phyloP scores from a whole-genome alignment of 1,139 yeast genomes.

The Saccharomycopsis hybrid region DNA sequence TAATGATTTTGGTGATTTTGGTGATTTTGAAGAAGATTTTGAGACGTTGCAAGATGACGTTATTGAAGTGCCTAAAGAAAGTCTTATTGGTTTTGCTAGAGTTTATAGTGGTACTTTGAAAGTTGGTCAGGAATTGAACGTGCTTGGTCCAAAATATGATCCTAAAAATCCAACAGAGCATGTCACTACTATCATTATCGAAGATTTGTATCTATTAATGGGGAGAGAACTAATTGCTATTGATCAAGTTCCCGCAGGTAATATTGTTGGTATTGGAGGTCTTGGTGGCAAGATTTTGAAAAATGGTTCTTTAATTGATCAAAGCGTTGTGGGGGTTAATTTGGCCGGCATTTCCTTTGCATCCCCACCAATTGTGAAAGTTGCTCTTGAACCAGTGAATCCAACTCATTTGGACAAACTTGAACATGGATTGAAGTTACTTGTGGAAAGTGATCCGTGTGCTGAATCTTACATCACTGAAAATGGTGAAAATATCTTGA shows the following conservation, averaged over 20 bases:
- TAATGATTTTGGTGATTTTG: slow-evolving; percentile 27
- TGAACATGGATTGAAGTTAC: slow-evolving; percentile 68
- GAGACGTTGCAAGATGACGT: slow-evolving; percentile 30
- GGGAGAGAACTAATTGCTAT: slow-evolving; percentile 82
- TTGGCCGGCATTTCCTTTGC: slow-evolving; percentile 62
- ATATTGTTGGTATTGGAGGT: slow-evolving; percentile 92
- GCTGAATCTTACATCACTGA: slow-evolving; percentile 81
- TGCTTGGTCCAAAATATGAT: slow-evolving; percentile 83
- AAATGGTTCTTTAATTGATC: slow-evolving; percentile 64
- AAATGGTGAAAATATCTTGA: slow-evolving; percentile 83
- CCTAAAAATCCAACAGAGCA: slow-evolving; percentile 60
- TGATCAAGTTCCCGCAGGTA: slow-evolving; percentile 86
- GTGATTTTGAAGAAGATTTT: slow-evolving; percentile 28
- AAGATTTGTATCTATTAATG: slow-evolving; percentile 78
- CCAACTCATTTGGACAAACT: slow-evolving; percentile 73
- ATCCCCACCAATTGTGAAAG: slow-evolving; percentile 84
- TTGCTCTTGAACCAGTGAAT: slow-evolving; percentile 89
- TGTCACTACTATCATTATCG: slow-evolving; percentile 45
- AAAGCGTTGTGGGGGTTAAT: slow-evolving; percentile 51
- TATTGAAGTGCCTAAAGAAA: slow-evolving; percentile 47
- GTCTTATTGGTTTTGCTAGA: slow-evolving; percentile 80
- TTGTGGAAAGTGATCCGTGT: slow-evolving; percentile 89
- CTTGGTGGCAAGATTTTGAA: slow-evolving; percentile 72
- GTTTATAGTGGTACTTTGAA: slow-evolving; percentile 77
- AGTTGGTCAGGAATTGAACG: slow-evolving; percentile 66